Base-by-base conservation (phyloP, 371 early-diverging fungal species). In the Rhizopus sp. region DNA sequence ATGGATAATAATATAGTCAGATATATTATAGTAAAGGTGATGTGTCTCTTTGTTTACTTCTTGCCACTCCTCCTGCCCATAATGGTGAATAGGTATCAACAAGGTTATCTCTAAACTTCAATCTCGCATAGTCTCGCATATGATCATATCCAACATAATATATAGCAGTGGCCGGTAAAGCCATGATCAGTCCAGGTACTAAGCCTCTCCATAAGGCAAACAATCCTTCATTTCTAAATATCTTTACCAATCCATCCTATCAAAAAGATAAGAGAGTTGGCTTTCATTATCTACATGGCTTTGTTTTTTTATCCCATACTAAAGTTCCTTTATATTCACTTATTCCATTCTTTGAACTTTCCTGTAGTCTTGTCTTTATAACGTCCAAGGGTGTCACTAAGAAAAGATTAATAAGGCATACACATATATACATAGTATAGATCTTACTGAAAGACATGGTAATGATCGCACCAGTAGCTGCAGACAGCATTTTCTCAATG, bases 101-200 rank as follows among this genome's bases (percentile, higher is more conserved):
- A 5, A 59, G 17, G 10, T 72, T 66, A 41, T 66, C 57, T n/a
- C 50, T 59, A 53, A 66, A 68, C 3, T 60, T 55, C 9, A 73
- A 66, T 13, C 50, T 53, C 32, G 60, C 57, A 31, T 42, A 54
- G 59, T 89, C 91, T 50, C 92, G 81, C 31, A 96, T 73, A 51
- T 86, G 75, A 68, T 98, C 98, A 66, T 97, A 98, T 4, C 97
- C 97, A 0, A 94, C 88, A 81, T 93, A 97, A 68, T 98, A 98
- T 32, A 95, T 88, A 16, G 93, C 88, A 0, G 96, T 97, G 3
- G 97, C 85, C 1, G 98, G 98, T 4, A 95, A 79, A 7, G 94
- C 89, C 87, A 95, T 93, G 16, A 88, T 75, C 60, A 98, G 69
- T 2, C 95, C 90, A 4, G 97, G 94, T 7, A 88, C 78, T 32